These are phyloP conservation scores for Trypanosoma melophagium DNA, from an alignment of 208 protist species.

Conservation along the genomic window DNA sequence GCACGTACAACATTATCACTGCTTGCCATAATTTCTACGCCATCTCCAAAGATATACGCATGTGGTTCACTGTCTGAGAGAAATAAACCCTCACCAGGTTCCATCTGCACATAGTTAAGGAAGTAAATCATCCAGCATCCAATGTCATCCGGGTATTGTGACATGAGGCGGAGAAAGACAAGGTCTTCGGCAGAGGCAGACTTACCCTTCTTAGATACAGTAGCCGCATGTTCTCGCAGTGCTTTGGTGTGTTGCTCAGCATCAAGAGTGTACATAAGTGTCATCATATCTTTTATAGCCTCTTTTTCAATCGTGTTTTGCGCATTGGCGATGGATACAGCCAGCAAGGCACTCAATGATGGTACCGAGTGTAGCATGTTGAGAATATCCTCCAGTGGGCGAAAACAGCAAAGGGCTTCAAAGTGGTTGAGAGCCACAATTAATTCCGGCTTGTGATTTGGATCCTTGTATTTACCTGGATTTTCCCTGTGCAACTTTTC, in stretches of 20 bases:
- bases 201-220: constrained; percentile 29
- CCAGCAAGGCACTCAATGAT: constrained; percentile 36
- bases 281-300: constrained; percentile 64
- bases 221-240: constrained; percentile 56
- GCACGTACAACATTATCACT: constrained; percentile 98
- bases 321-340: constrained; percentile 6
- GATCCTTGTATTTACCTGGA: constrained; percentile 96
- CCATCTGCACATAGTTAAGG: constrained; percentile 94
- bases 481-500: constrained; percentile 83
- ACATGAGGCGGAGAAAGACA: constrained; percentile 80
- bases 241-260: constrained; percentile 36
- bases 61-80: constrained; percentile 97
- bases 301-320: constrained; percentile 51
- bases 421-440: constrained; percentile 93
- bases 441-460: constrained; percentile 99
- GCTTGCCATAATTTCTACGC: constrained; percentile 97
- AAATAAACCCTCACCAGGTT: constrained; percentile 95
- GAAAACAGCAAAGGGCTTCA: constrained; percentile 96
- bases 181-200: constrained; percentile 60
- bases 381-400: constrained; percentile 81
- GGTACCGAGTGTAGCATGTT: constrained; percentile 62
- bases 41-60: constrained; percentile 96
- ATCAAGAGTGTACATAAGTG: constrained; percentile 54
- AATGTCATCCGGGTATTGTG: constrained; percentile 96
- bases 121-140: constrained; percentile 98